These are phyloP conservation scores for Ulmus americana DNA, from an alignment of 331 rosid species.

Conservation along the genomic window DNA sequence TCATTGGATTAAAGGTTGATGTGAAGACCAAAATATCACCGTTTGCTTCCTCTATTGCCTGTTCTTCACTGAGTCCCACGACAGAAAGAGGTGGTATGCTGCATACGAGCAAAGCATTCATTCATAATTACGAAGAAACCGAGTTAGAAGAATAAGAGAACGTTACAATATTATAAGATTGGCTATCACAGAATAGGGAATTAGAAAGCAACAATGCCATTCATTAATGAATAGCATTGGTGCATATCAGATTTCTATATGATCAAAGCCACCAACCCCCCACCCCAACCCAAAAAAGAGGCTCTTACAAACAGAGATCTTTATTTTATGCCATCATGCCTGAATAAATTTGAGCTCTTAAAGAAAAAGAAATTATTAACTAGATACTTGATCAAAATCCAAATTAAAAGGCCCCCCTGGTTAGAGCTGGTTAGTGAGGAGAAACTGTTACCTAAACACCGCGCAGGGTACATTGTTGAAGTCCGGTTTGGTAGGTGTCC, in stretches of 20 bases:
- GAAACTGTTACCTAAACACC: constrained; percentile 61
- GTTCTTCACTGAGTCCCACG: constrained; percentile 84
- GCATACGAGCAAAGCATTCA: constrained; percentile 29
- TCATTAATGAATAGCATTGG: not conserved
- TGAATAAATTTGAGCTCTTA: not conserved
- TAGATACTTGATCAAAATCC: too few species aligned
- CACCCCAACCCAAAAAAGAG: not conserved
- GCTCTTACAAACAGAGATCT: not conserved
- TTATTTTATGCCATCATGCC: not conserved
- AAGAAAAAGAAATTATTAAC: not conserved
- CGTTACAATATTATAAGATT: not conserved
- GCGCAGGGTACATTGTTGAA: constrained; percentile 59
- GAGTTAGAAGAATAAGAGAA: constrained; percentile 1
- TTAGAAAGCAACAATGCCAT: not conserved
- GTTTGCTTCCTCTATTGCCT: constrained; percentile 58
- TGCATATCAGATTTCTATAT: not conserved
- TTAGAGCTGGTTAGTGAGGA: not conserved
- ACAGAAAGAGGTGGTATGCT: constrained; percentile 87
- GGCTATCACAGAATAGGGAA: not conserved
- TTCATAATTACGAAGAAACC: constrained; percentile 3
- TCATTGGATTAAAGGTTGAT: constrained; percentile 76
- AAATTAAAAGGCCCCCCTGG: not conserved
- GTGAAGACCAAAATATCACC: constrained; percentile 72
- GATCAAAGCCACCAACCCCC: not conserved
- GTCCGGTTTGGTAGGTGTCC: constrained; percentile 63